Evolutionary conservation across 305 asterid species (phyloP).

Genomic region (Withania somnifera): DNA sequence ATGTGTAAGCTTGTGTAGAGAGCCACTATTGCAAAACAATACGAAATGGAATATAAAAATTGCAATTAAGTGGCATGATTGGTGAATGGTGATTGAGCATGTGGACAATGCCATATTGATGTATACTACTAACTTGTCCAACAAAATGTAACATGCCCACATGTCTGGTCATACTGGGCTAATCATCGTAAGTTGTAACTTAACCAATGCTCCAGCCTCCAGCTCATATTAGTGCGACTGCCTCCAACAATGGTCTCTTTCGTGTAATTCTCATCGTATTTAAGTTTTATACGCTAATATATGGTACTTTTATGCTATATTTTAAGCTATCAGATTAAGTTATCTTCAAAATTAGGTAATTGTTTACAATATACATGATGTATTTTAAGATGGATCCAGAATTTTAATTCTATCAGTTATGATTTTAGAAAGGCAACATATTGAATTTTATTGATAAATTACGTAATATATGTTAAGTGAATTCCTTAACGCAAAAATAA

Average conservation of each 20-base stretch:
- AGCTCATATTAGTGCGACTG: background rate
- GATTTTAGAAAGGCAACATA: background rate
- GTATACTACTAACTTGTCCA: background rate
- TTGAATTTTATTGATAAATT: background rate
- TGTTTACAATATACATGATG: background rate
- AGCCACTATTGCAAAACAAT: background rate
- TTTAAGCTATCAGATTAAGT: background rate
- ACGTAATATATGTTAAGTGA: background rate
- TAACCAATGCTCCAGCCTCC: background rate
- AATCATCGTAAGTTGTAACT: background rate
- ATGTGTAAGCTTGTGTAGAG: background rate
- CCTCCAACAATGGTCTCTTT: background rate
- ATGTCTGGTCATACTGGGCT: background rate
- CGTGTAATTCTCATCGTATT: background rate
- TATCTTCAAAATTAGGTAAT: background rate
- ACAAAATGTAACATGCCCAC: background rate
- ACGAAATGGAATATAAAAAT: background rate
- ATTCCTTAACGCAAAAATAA: background rate
- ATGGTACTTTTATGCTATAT: background rate
- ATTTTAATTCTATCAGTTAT: background rate
- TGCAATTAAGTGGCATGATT: background rate
- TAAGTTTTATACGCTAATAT: background rate
- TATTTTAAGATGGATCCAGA: no score
- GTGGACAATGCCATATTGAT: slow-evolving; percentile 1
- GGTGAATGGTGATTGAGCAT: background rate